These are phyloP conservation scores for Globisporangium solare DNA, from an alignment of 352 stramenopile species.

Conservation along the genomic window DNA sequence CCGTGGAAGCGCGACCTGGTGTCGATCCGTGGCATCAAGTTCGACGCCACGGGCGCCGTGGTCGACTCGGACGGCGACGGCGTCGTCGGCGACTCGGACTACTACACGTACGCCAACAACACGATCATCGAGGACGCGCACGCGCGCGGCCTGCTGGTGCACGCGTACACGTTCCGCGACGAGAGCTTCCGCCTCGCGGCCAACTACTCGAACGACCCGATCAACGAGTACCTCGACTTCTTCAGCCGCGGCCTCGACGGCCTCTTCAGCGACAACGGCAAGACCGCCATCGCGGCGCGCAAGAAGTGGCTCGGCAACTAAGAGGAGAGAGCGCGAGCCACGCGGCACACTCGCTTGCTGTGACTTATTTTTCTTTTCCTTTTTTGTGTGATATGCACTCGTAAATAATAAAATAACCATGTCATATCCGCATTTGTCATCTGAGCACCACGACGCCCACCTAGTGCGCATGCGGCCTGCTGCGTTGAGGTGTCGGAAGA, in stretches of 20 bases:
- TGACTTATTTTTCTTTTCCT: neutral
- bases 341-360: neutral
- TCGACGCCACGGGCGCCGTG: conserved; percentile 32
- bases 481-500: too few species aligned
- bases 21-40: conserved; percentile 36
- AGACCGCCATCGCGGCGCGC: conserved; percentile 40
- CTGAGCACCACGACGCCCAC: too few species aligned
- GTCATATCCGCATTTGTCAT: too few species aligned
- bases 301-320: conserved; percentile 29
- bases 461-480: too few species aligned
- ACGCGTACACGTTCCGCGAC: conserved; percentile 65
- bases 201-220: conserved; percentile 62
- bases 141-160: conserved; percentile 48
- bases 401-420: too few species aligned
- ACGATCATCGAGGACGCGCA: conserved; percentile 52
- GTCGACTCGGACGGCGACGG: conserved; percentile 67
- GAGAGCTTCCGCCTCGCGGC: conserved; percentile 52
- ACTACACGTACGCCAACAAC: conserved; percentile 34
- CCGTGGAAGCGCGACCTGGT: conserved; percentile 83
- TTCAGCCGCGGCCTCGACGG: conserved; percentile 58
- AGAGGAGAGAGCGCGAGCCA: neutral
- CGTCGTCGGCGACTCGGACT: conserved; percentile 53
- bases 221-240: conserved; percentile 60
- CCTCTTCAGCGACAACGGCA: conserved; percentile 60
- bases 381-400: too few species aligned